phyloP scores from a whole-genome alignment of 495 filamentous ascomycete genomes.

The Aspergillus carlsbadensis region DNA sequence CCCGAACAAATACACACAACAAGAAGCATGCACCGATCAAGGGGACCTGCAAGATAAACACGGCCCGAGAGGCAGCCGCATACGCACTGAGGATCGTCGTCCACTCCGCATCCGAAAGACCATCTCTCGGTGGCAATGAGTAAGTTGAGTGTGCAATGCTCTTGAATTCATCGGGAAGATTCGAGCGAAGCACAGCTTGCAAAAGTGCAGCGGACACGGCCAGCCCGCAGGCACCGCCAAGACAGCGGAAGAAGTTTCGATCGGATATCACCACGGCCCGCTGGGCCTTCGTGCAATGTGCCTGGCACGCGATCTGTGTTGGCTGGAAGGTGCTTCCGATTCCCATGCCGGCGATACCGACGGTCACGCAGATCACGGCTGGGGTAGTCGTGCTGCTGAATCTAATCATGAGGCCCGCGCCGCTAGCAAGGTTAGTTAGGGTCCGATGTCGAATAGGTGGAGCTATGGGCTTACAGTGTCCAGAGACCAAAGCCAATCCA shows the following conservation, averaged over 20 bases:
- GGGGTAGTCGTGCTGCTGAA: constrained; percentile 48
- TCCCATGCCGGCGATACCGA: constrained; percentile 53
- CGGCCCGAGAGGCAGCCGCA: constrained; percentile 48
- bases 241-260: constrained; percentile 62
- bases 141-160: constrained; percentile 43
- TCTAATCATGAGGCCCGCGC: constrained; percentile 50
- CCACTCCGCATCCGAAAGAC: constrained; percentile 37
- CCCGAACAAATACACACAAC: constrained; percentile 51
- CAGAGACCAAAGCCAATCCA: constrained; percentile 54
- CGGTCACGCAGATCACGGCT: constrained; percentile 50
- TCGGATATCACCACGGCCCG: constrained; percentile 60
- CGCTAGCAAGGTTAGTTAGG: constrained; percentile 25
- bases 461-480: constrained; percentile 40
- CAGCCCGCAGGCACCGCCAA: constrained; percentile 60
- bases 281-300: constrained; percentile 56
- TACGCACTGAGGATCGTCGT: constrained; percentile 47
- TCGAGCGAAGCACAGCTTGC: constrained; percentile 46
- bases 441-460: background rate
- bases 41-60: constrained; percentile 56
- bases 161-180: constrained; percentile 41
- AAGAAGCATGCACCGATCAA: constrained; percentile 54
- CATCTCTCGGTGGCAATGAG: constrained; percentile 34
- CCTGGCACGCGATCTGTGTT: constrained; percentile 61
- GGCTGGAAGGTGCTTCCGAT: constrained; percentile 60
- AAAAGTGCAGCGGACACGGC: constrained; percentile 58